Evolutionary conservation across 2,329 filamentous ascomycete genomes (phyloP), one percentile per base, ranked within the genome.

Genomic region (Colletotrichum lupini): DNA sequence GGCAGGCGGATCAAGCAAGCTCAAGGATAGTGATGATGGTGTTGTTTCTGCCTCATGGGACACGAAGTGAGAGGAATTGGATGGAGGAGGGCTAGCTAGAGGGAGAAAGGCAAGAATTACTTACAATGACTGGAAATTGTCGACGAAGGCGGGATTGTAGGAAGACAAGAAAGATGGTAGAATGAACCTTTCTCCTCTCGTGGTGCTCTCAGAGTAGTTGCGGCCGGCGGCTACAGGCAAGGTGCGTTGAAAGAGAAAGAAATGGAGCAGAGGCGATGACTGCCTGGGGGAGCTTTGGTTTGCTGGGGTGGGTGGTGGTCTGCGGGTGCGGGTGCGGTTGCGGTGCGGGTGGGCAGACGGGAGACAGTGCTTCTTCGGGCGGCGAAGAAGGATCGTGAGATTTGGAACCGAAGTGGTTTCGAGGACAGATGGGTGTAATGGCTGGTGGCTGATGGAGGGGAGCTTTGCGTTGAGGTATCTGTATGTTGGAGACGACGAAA

Each of bases 61-160:
- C 55, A 58, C 68, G 42, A 46, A 46, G 37, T 52, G 57, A 22
- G 28, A 49, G 19, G 42, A 49, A 49, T 57, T 63, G 57, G 32
- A 49, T 19, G 49, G 60, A 12, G 30, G 57, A 52, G 37, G 16
- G 72, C 42, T 22, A 22, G 68, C 61, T 52, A n/a, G 63, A 56
- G 67, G 7, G 12, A 42, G 58, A 58, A 63, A 42, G 62, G 46
- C 49, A 63, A 32, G 62, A 72, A 67, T 70, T 60, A 71, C 70
- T 72, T 57, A 73, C 71, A 62, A 72, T 28, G 46, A 42, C 59
- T 67, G 56, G 66, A 55, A 65, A 73, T 73, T 72, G 46, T 70
- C 53, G 22, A 68, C 26, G 24, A 30, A 56, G 56, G 71, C 67
- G 42, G 67, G 37, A 66, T 56, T 63, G 64, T 35, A 32, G 35